Base-by-base conservation (phyloP, 306 rosid genomes). In the Cucumis melo region DNA sequence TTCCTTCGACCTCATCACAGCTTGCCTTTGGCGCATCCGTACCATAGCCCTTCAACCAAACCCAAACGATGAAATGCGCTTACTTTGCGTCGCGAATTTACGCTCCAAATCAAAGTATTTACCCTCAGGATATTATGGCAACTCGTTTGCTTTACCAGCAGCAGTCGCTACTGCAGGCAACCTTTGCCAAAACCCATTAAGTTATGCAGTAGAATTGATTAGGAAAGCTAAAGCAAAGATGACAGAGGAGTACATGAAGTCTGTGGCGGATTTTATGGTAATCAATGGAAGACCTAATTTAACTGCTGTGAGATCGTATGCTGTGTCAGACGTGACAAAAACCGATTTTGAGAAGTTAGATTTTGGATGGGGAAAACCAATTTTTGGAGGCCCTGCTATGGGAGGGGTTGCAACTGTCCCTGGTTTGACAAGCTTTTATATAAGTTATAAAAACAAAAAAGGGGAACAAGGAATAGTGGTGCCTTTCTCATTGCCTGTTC, bases 61-160 rank as follows among this genome's bases (percentile, higher is more conserved):
- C 59, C 11, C 24, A 7, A n/a, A 54, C 10, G 59, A 54, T 2
- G 59, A 54, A 54, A n/a, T 54, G 59, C 59, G 59, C 24, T 54
- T 17, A 6, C 59, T 54, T 54, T 54, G 59, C 23, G 8, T 54
- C 1, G 59, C 74, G 16, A 74, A 44, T 1, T 76, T 76, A 6
- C 79, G 73, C 5, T 27, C 42, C 60, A 73, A 73, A 41, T 90
- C 50, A 36, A 84, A 15, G 11, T 86, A 87, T 0, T 34, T 91
- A 6, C 96, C 96, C 0, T 5, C 11, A 0, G 93, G 91, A 4
- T 91, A 79, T 57, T 91, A 91, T 2, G 93, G 93, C 0, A 91
- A 91, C 5, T 88, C 62, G 0, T 75, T 88, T 38, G 89, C 86
- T 0, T 83, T 81, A 23, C 72, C 90, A 0, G 84, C 48, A 12